Evolutionary conservation across 495 filamentous ascomycete genomes (phyloP).

Genomic region (Tuber brumale): DNA sequence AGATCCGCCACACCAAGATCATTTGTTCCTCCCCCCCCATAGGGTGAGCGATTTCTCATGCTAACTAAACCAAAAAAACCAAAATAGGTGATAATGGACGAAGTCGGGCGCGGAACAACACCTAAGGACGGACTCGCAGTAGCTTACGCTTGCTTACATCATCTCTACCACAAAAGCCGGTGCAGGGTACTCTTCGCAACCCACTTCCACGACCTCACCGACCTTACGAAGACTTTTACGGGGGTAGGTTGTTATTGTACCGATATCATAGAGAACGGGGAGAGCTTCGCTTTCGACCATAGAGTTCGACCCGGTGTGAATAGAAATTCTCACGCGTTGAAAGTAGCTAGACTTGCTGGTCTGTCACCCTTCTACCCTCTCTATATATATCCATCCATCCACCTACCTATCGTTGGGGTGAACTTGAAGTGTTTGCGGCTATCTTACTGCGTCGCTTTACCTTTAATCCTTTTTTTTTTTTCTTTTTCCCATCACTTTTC

Average conservation of each 20-base stretch:
- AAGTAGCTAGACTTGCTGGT: slow-evolving; percentile 82
- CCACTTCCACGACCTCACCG: slow-evolving; percentile 80
- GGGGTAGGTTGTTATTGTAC: slow-evolving; percentile 77
- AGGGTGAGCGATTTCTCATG: background rate
- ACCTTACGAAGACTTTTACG: slow-evolving; percentile 63
- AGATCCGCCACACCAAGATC: slow-evolving; percentile 59
- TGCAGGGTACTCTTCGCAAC: slow-evolving; percentile 86
- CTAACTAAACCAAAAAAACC: background rate
- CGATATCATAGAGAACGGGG: slow-evolving; percentile 64
- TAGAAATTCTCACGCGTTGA: slow-evolving; percentile 77
- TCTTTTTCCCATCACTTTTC: background rate
- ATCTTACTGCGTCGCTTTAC: background rate
- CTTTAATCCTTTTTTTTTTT: background rate
- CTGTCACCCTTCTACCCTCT: slow-evolving; percentile 47
- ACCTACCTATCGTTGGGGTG: background rate
- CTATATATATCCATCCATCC: background rate
- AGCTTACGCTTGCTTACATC: slow-evolving; percentile 78
- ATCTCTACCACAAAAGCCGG: slow-evolving; percentile 66
- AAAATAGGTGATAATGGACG: slow-evolving; percentile 79
- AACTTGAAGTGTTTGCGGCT: background rate
- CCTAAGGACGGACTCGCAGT: slow-evolving; percentile 85
- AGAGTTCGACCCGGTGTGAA: slow-evolving; percentile 75
- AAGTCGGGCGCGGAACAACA: slow-evolving; percentile 89
- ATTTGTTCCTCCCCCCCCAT: slow-evolving; percentile 49
- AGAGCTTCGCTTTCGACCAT: slow-evolving; percentile 81